Conservation (phyloP, 768 basidiomycete genomes). For the Collybiopsis luxurians region DNA sequence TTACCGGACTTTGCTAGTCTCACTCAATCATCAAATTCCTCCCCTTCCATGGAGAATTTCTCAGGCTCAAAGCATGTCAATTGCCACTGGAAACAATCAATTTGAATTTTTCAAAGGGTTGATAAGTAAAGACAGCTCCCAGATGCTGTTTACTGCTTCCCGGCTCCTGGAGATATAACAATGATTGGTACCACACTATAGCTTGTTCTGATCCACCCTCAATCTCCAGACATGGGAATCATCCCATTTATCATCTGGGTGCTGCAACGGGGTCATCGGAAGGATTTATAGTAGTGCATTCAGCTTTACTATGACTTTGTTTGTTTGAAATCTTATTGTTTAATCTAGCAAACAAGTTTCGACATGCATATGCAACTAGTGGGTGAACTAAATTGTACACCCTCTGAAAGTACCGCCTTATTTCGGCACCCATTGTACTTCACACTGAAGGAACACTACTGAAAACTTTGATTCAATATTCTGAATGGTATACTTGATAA, state of each 20-base stretch:
- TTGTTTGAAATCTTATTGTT: too few species aligned
- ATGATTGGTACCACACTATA: conserved; percentile 47
- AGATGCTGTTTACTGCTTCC: background rate
- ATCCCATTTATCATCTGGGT: conserved; percentile 40
- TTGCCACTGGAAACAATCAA: too few species aligned
- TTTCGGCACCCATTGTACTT: conserved; percentile 37
- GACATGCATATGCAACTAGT: conserved; percentile 18
- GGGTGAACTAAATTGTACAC: conserved; percentile 19
- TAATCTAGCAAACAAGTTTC: conserved; percentile 17
- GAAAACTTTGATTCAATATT: too few species aligned
- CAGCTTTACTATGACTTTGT: background rate
- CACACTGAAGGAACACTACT: conserved; percentile 45
- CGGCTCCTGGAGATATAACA: conserved; percentile 34
- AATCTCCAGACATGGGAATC: conserved; percentile 33
- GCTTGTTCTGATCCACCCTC: conserved; percentile 37
- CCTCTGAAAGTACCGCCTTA: conserved; percentile 16
- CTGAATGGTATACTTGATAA: too few species aligned
- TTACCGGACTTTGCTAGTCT: too few species aligned
- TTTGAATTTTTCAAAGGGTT: too few species aligned
- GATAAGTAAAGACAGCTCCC: too few species aligned
- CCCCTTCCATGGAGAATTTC: background rate
- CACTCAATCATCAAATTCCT: background rate
- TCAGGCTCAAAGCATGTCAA: conserved; percentile 4
- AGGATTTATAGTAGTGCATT: conserved; percentile 45
- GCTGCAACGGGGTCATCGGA: conserved; percentile 43